Percentiles rank a stretch among this genome's conserved stretches.
Evolutionary conservation across 2,329 filamentous ascomycete genomes (phyloP).

Genomic region (Clonostachys byssicola): DNA sequence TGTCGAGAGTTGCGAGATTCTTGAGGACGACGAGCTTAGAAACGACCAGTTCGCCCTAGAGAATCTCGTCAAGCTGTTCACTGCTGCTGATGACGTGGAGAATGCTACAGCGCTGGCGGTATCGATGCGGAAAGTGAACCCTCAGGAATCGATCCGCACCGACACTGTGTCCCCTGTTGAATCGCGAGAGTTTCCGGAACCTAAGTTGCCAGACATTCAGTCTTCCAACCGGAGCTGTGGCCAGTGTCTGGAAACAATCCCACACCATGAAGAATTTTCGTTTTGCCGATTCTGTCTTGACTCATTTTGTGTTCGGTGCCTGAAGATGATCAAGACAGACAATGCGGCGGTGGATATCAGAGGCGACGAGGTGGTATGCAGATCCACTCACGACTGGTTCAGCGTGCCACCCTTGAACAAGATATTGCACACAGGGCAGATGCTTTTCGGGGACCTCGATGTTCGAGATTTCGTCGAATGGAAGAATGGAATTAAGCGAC

Average conservation of each 20-base stretch:
- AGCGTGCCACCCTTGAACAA: slow-evolving; percentile 26
- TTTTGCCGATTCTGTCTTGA: slow-evolving; percentile 33
- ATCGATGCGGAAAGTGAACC: slow-evolving; percentile 30
- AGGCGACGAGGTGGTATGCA: slow-evolving; percentile 19
- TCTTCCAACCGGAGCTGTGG: slow-evolving; percentile 25
- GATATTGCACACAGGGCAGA: slow-evolving; percentile 29
- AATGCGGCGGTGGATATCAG: slow-evolving; percentile 20
- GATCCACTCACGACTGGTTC: slow-evolving; percentile 32
- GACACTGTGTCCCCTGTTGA: slow-evolving; percentile 19
- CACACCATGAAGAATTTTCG: slow-evolving; percentile 19
- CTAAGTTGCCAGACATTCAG: slow-evolving; percentile 29
- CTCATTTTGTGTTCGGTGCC: slow-evolving; percentile 27
- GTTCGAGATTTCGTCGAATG: slow-evolving; percentile 26
- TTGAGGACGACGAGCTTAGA: slow-evolving; percentile 32
- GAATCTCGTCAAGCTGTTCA: slow-evolving; percentile 31
- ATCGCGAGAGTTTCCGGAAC: slow-evolving; percentile 18
- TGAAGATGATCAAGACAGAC: slow-evolving; percentile 18
- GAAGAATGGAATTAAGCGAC: slow-evolving; percentile 23
- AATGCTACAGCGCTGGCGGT: slow-evolving; percentile 29
- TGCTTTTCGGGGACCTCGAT: slow-evolving; percentile 21
- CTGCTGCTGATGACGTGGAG: slow-evolving; percentile 25
- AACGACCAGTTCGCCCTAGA: slow-evolving; percentile 36
- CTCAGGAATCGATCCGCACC: slow-evolving; percentile 15
- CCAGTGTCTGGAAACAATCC: slow-evolving; percentile 29
- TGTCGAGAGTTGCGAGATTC: slow-evolving; percentile 27